These are phyloP conservation scores for Setaria italica DNA, from an alignment of 202 grass and related monocot genomes.

Conservation along the genomic window DNA sequence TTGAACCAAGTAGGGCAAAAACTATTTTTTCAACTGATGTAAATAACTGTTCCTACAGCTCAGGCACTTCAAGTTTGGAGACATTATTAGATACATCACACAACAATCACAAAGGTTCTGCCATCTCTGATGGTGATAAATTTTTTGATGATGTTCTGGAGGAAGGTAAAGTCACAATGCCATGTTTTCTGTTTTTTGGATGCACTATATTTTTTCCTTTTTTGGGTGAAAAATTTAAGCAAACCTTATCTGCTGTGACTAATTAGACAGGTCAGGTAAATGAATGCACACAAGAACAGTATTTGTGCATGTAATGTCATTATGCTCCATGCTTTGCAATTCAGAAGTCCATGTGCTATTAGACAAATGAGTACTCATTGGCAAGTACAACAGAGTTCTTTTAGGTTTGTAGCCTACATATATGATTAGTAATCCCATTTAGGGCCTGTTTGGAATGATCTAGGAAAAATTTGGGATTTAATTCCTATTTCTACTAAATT, in stretches of 20 bases:
- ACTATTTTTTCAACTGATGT: conserved; percentile 48
- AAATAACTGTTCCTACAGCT: conserved; percentile 66
- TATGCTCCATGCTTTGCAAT: conserved; percentile 25
- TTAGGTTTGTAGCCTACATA: conserved; percentile 38
- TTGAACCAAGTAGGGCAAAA: conserved; percentile 48
- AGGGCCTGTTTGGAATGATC: not conserved
- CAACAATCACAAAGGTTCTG: conserved; percentile 44
- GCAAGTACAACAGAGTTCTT: conserved; percentile 8
- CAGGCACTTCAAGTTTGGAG: conserved; percentile 72
- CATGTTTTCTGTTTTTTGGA: conserved; percentile 31
- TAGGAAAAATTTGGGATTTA: not conserved
- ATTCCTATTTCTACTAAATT: not conserved
- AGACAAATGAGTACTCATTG: conserved; percentile 20
- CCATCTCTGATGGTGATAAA: conserved; percentile 69
- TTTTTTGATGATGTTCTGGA: conserved; percentile 56
- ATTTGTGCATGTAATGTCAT: conserved; percentile 12
- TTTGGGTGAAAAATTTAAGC: not conserved
- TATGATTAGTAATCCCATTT: conserved; percentile 16
- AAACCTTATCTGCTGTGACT: not conserved
- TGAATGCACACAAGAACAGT: conserved; percentile 10
- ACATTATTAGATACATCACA: conserved; percentile 58
- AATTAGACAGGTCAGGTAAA: conserved; percentile 30
- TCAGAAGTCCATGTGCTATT: conserved; percentile 12
- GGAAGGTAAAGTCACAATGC: conserved; percentile 62
- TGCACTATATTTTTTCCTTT: conserved; percentile 5